Evolutionary conservation across 148 eudicot genomes (phyloP).

Genomic region (Vaccinium myrtillus): DNA sequence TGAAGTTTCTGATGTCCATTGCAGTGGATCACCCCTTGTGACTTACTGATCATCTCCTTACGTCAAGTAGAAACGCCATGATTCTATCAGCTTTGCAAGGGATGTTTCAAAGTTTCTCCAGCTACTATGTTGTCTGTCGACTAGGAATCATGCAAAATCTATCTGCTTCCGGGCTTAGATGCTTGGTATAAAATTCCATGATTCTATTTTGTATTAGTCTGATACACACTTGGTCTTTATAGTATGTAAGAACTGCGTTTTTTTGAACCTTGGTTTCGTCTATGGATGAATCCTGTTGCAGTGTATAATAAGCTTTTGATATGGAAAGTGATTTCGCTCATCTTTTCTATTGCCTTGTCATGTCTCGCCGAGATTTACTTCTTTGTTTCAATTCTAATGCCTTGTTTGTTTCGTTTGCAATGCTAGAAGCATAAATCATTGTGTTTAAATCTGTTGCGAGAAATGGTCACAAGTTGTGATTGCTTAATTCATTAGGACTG

Average conservation of each 20-base stretch:
- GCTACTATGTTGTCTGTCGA: conserved; percentile 18
- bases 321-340: neutral
- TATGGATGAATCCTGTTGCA: neutral
- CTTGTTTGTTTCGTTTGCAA: neutral
- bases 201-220: neutral
- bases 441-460: neutral
- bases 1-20: conserved; percentile 78
- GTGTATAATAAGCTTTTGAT: neutral
- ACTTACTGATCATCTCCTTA: conserved; percentile 36
- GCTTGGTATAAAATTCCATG: conserved; percentile 10
- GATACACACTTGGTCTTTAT: neutral
- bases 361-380: neutral
- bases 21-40: conserved; percentile 58
- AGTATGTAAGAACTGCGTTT: neutral
- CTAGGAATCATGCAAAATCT: neutral
- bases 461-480: neutral
- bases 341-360: neutral
- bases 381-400: neutral
- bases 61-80: neutral
- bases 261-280: neutral
- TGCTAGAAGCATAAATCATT: neutral
- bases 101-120: neutral
- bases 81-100: neutral
- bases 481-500: neutral
- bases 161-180: neutral